These are phyloP conservation scores for Magnolia officinalis DNA, from an alignment of 164 flowering plant species.

Conservation along the genomic window DNA sequence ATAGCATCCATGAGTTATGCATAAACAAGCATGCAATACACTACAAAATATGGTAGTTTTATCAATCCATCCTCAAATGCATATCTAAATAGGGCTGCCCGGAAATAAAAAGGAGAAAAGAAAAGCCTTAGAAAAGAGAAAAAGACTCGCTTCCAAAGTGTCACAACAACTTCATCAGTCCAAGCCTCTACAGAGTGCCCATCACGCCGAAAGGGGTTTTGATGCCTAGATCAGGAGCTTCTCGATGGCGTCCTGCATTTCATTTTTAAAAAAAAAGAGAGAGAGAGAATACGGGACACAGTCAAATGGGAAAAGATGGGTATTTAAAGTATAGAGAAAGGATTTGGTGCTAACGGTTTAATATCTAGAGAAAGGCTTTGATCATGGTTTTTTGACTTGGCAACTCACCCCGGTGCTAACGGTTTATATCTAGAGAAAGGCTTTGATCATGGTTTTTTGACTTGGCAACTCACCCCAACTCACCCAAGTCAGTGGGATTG, in stretches of 20 bases:
- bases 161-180: conserved; percentile 14
- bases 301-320: not conserved
- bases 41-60: not conserved
- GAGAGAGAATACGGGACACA: not conserved
- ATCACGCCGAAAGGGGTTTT: conserved; percentile 12
- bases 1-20: not conserved
- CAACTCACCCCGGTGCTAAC: too few species aligned
- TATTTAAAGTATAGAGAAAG: too few species aligned
- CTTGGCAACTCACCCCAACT: too few species aligned
- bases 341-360: too few species aligned
- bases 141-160: not conserved
- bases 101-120: not conserved
- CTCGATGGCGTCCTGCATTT: conserved; percentile 30
- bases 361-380: too few species aligned
- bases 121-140: not conserved
- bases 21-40: not conserved
- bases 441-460: too few species aligned
- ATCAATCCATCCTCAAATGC: not conserved
- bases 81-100: not conserved
- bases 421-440: too few species aligned
- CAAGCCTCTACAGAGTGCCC: conserved; percentile 10
- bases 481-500: too few species aligned
- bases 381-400: too few species aligned
- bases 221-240: conserved; percentile 16
- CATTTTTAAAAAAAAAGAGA: too few species aligned